A percentile compares a stretch with the other conserved stretches of the same genome.
Conservation (phyloP, 331 rosid species). For the Prunus yedoensis region DNA sequence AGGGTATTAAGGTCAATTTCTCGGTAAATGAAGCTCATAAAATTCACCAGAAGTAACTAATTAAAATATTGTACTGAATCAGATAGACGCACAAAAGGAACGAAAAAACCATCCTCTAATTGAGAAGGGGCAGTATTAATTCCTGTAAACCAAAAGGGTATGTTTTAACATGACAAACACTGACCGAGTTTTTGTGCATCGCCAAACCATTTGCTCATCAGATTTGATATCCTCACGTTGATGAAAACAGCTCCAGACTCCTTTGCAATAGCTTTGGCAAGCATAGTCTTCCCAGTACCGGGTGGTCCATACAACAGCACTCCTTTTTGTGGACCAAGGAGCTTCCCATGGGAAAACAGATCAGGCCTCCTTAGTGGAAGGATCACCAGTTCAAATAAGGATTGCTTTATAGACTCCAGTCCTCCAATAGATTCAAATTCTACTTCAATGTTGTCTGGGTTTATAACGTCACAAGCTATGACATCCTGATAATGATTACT, state of each 20-base stretch:
- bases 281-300: conserved; percentile 99
- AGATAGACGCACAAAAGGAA: neutral
- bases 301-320: conserved; percentile 95
- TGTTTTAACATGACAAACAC: conserved; percentile 25
- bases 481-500: conserved; percentile 63
- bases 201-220: conserved; percentile 99
- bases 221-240: conserved; percentile 85
- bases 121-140: neutral
- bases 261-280: conserved; percentile 97
- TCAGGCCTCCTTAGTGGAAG: conserved; percentile 85
- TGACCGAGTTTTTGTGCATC: conserved; percentile 98
- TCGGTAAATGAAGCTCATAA: neutral
- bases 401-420: conserved; percentile 70
- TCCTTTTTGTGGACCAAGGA: conserved; percentile 94
- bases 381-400: conserved; percentile 88
- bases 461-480: conserved; percentile 92
- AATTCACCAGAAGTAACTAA: neutral
- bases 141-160: neutral
- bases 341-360: conserved; percentile 84
- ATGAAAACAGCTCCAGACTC: conserved; percentile 97
- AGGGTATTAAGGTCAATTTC: neutral
- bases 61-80: neutral
- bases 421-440: conserved; percentile 92
- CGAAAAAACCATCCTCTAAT: neutral
- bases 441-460: conserved; percentile 88